phyloP scores from a whole-genome alignment of 768 basidiomycete species.

The Calocera viscosa region DNA sequence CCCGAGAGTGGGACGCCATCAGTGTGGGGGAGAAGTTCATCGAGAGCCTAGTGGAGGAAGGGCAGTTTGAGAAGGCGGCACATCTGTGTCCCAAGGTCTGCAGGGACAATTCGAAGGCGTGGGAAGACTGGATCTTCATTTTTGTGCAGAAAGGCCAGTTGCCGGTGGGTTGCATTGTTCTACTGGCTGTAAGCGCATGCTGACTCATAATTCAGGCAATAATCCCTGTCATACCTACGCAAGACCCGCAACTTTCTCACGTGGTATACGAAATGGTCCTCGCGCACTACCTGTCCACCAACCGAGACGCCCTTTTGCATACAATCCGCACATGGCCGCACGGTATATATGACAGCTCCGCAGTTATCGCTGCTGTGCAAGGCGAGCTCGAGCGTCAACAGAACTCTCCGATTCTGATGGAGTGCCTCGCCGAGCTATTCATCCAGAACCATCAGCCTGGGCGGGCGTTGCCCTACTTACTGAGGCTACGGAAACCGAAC shows the following conservation, averaged over 20 bases:
- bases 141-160: slow-evolving; percentile 74
- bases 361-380: slow-evolving; percentile 80
- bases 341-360: slow-evolving; percentile 76
- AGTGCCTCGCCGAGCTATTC: slow-evolving; percentile 88
- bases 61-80: slow-evolving; percentile 71
- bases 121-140: slow-evolving; percentile 91
- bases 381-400: slow-evolving; percentile 59
- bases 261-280: slow-evolving; percentile 93
- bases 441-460: slow-evolving; percentile 81
- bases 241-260: slow-evolving; percentile 63
- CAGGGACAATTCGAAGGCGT: slow-evolving; percentile 60
- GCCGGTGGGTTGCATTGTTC: slow-evolving; percentile 38
- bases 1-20: slow-evolving; percentile 25
- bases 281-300: slow-evolving; percentile 67
- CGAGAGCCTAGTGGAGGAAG: slow-evolving; percentile 68
- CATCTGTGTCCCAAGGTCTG: slow-evolving; percentile 74
- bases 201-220: slow-evolving; percentile 45
- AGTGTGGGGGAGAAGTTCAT: slow-evolving; percentile 77
- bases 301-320: slow-evolving; percentile 61
- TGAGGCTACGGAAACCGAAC: slow-evolving; percentile 71
- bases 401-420: slow-evolving; percentile 61
- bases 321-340: slow-evolving; percentile 83
- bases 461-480: slow-evolving; percentile 82
- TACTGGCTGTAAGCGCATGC: not conserved
- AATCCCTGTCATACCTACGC: slow-evolving; percentile 79